A percentile compares a stretch with the other conserved stretches of the same genome.
phyloP scores from a whole-genome alignment of 2,329 filamentous ascomycete species.

The Neofusicoccum cordaticola region DNA sequence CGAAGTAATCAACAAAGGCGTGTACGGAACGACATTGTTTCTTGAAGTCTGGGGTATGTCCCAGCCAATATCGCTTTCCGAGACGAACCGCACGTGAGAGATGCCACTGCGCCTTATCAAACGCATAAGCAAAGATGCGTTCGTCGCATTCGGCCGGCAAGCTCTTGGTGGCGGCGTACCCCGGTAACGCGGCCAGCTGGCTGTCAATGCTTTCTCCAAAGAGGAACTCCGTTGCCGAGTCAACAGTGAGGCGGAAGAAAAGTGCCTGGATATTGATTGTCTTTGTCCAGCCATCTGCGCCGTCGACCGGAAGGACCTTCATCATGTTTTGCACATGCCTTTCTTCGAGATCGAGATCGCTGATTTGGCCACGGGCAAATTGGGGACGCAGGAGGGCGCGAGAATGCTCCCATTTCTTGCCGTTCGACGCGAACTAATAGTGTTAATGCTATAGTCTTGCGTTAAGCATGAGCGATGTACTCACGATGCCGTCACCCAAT shows the following conservation, averaged over 20 bases:
- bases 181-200: slow-evolving; percentile 33
- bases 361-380: slow-evolving; percentile 53
- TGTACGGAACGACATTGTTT: slow-evolving; percentile 25
- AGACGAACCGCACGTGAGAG: slow-evolving; percentile 36
- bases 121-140: slow-evolving; percentile 40
- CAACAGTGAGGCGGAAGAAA: slow-evolving; percentile 51
- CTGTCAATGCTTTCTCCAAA: slow-evolving; percentile 44
- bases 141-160: slow-evolving; percentile 20
- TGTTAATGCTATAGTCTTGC: too few species aligned
- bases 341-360: slow-evolving; percentile 58
- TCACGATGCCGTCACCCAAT: slow-evolving; percentile 41
- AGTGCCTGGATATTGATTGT: slow-evolving; percentile 39
- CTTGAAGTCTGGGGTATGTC: not conserved
- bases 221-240: slow-evolving; percentile 50
- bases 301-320: slow-evolving; percentile 50
- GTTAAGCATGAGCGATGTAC: not conserved
- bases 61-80: slow-evolving; percentile 33
- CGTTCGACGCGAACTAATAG: slow-evolving; percentile 44
- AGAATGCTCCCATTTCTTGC: slow-evolving; percentile 38
- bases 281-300: slow-evolving; percentile 42
- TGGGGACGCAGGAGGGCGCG: slow-evolving; percentile 53
- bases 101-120: slow-evolving; percentile 42
- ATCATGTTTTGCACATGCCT: slow-evolving; percentile 58
- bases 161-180: not conserved
- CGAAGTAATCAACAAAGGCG: slow-evolving; percentile 45